Evolutionary conservation across 2,329 filamentous ascomycete species (phyloP), one percentile per base, ranked within the genome.

Genomic region (Cladosporium austrohemisphaericum): DNA sequence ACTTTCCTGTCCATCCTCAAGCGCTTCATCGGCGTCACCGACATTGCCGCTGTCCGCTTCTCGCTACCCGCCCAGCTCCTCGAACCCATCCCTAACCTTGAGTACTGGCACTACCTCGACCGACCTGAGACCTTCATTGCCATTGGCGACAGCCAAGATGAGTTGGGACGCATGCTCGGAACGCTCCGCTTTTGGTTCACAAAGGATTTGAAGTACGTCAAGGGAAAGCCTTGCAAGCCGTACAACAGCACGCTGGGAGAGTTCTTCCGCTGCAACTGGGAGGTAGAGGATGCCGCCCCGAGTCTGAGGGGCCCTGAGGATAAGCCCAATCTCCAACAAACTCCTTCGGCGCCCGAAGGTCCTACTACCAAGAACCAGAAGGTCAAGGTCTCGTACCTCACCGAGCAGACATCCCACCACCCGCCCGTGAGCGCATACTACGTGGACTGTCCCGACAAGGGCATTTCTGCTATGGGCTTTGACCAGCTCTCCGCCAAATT

Each of bases 21-120:
- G 71, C 95, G 92, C 68, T 97, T 97, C 71, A 90, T 97, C 62
- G 93, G 93, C 59, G 93, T 98, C 50, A 78, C 91, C 58, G 93
- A 98, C 71, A 93, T 98, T 63, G 93, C 93, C 51, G 83, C 90
- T 50, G 92, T 97, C 55, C 87, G 93, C 59, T 98, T 98, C 74
- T 97, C 92, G 13, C 79, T 98, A 43, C 93, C 93, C 18, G 90
- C 93, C 43, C 92, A 97, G 71, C 83, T 98, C 35, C 80, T 98
- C 63, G 93, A 98, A 69, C 93, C 93, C 28, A 94, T 88, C 3
- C 93, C 93, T 45, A 98, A 98, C 68, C 76, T 98, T 66, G 93
- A 98, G 74, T 98, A 97, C 73, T 98, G 93, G 93, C 94, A 94
- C 64, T 98, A 98, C 65, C 78, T 98, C 66, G 93, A 98, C 70